Conservation (phyloP, 2,329 filamentous ascomycete species). For the Cyphellophora europaea region DNA sequence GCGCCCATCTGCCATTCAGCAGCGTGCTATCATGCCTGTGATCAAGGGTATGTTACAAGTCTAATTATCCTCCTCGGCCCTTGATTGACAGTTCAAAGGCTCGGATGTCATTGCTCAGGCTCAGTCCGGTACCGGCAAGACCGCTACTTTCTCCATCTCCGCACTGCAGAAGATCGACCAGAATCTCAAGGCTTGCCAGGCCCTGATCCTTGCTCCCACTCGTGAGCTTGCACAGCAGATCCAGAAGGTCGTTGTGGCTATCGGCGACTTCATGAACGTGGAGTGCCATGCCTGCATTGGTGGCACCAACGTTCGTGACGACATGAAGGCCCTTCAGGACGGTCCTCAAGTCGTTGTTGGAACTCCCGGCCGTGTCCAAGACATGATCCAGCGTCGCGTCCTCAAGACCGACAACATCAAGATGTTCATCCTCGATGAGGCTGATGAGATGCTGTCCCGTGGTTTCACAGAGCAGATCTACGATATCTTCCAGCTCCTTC, state of each 20-base stretch:
- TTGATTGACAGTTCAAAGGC: slow-evolving; percentile 41
- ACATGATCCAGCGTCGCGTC: slow-evolving; percentile 98
- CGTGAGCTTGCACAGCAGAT: slow-evolving; percentile 99
- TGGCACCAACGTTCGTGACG: slow-evolving; percentile 93
- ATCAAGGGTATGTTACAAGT: slow-evolving; percentile 73
- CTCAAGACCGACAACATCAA: slow-evolving; percentile 97
- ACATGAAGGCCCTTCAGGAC: slow-evolving; percentile 95
- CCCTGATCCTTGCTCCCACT: slow-evolving; percentile 92
- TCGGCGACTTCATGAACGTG: slow-evolving; percentile 99
- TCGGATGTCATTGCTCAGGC: slow-evolving; percentile 99
- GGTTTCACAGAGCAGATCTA: slow-evolving; percentile 99
- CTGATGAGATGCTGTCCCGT: slow-evolving; percentile 98
- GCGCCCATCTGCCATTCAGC: slow-evolving; percentile 98
- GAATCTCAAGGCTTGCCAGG: slow-evolving; percentile 92
- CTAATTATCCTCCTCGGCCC: slow-evolving; percentile 6
- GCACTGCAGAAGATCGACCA: slow-evolving; percentile 98
- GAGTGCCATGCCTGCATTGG: slow-evolving; percentile 99
- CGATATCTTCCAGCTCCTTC: slow-evolving; percentile 98
- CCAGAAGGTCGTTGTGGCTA: slow-evolving; percentile 97
- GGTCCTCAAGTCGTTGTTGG: slow-evolving; percentile 96
- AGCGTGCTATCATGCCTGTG: slow-evolving; percentile 99
- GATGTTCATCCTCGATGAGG: slow-evolving; percentile 99
- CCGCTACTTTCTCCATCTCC: slow-evolving; percentile 98
- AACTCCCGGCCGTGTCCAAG: slow-evolving; percentile 94
- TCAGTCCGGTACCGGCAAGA: slow-evolving; percentile 99